Base-by-base conservation (phyloP, 306 rosid genomes). In the Medicago lupulina region DNA sequence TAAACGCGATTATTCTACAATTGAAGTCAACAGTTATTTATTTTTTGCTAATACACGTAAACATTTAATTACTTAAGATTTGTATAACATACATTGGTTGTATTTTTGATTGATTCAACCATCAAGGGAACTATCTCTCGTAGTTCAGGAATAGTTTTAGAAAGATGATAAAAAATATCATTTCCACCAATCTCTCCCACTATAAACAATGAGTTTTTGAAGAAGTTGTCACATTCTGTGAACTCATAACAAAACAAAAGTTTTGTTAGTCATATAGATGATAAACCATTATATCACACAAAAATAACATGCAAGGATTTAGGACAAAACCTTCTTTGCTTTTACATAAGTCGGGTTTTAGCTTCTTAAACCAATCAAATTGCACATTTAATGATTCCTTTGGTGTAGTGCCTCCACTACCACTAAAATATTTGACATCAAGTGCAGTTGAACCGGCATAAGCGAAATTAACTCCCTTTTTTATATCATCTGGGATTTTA, bases 401-500 rank as follows among this genome's bases (percentile, higher is more conserved):
- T 8, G n/a, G 63, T 10, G 7, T 8, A 10, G 0, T 5, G 3
- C n/a, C 51, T 12, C 9, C 3, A 23, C 2, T 18, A 38, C 14
- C 21, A 2, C 6, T 6, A 54, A 88, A 71, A 72, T 73, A 70
- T 16, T 82, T 58, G 2, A 69, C 19, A 13, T 78, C 85, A 11
- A 86, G 81, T 13, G 86, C 88, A 0, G 86, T 84, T 8, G 90
- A 82, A 58, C 90, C 88, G 1, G 76, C 81, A 19, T 75, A 86
- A 14, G 90, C 92, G 65, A 88, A 88, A 49, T 88, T 88, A 1
- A 84, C 83, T 71, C 90, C 88, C 4, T 53, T 80, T 17, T 41
- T 21, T 5, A 41, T 15, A 28, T 71, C 44, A 5, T 0, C 0
- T 36, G 58, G 60, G 61, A 28, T 17, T 7, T 17, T 8, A 6